A percentile compares a stretch with the other conserved stretches of the same genome.
Conservation (phyloP, 106 monocot genomes). For the Agapanthus africanus region DNA sequence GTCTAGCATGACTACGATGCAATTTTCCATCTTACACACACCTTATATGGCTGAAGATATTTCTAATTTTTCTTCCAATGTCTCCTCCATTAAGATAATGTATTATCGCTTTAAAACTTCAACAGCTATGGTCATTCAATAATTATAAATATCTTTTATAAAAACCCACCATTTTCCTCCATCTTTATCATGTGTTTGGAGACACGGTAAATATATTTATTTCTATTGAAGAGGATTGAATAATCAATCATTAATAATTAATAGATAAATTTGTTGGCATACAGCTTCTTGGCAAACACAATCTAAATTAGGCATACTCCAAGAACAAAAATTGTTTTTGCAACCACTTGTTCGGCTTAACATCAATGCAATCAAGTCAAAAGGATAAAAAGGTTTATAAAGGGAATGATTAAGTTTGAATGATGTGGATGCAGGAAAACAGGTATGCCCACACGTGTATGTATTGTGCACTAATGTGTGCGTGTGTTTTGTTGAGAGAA, state of each 20-base stretch:
- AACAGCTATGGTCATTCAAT: neutral
- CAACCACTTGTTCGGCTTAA: neutral
- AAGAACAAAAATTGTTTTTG: neutral
- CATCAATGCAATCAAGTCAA: neutral
- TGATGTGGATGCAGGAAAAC: neutral
- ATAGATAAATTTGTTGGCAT: neutral
- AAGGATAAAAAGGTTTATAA: neutral
- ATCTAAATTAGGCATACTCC: neutral
- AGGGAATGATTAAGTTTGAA: neutral
- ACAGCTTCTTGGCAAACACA: neutral
- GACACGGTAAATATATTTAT: neutral
- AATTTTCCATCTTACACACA: neutral
- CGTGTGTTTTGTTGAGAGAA: neutral
- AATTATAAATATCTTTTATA: neutral
- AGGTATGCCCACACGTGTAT: neutral
- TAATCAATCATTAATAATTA: neutral
- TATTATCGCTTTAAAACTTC: neutral
- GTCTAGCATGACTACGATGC: neutral
- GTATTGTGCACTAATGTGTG: neutral
- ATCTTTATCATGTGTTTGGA: neutral
- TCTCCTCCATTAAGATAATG: neutral
- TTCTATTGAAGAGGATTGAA: neutral
- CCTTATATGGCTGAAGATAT: neutral
- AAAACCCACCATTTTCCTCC: neutral
- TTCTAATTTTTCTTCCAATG: neutral